A percentile compares a stretch with the other conserved stretches of the same genome.
phyloP scores from a whole-genome alignment of 108 stramenopile species.

The Cyclotella kingstonii region DNA sequence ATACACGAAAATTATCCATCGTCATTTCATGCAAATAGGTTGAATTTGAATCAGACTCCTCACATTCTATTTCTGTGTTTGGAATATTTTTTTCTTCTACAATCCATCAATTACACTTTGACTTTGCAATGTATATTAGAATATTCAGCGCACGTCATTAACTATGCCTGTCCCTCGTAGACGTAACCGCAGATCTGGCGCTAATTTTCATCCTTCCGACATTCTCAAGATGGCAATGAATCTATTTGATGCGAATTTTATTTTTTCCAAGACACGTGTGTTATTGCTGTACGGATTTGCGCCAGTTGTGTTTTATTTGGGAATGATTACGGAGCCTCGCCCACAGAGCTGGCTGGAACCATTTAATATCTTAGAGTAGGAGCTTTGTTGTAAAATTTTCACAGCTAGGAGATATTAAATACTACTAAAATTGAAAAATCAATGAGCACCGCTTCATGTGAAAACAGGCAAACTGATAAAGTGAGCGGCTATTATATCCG shows the following conservation, averaged over 20 bases:
- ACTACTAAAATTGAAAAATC: too few species aligned
- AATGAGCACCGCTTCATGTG: too few species aligned
- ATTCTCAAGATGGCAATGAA: constrained; percentile 47
- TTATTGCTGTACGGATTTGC: constrained; percentile 70
- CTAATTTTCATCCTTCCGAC: constrained; percentile 30
- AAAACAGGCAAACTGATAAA: too few species aligned
- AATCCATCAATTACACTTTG: too few species aligned
- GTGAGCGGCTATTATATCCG: too few species aligned
- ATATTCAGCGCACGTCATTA: not conserved
- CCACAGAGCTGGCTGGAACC: constrained; percentile 80
- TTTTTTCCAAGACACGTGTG: constrained; percentile 68
- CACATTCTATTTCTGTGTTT: too few species aligned
- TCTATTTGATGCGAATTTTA: constrained; percentile 69
- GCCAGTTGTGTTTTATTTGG: constrained; percentile 71
- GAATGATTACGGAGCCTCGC: constrained; percentile 79
- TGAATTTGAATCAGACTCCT: too few species aligned
- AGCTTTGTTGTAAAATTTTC: not conserved
- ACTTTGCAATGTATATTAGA: not conserved
- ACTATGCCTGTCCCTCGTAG: constrained; percentile 83
- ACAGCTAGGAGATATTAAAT: too few species aligned
- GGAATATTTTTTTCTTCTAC: too few species aligned
- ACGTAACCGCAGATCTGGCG: constrained; percentile 53
- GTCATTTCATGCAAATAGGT: too few species aligned
- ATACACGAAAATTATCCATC: too few species aligned
- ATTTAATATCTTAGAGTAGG: constrained; percentile 73